These are phyloP conservation scores for Cucurbita moschata DNA, from an alignment of 306 rosid genomes.

Conservation along the genomic window DNA sequence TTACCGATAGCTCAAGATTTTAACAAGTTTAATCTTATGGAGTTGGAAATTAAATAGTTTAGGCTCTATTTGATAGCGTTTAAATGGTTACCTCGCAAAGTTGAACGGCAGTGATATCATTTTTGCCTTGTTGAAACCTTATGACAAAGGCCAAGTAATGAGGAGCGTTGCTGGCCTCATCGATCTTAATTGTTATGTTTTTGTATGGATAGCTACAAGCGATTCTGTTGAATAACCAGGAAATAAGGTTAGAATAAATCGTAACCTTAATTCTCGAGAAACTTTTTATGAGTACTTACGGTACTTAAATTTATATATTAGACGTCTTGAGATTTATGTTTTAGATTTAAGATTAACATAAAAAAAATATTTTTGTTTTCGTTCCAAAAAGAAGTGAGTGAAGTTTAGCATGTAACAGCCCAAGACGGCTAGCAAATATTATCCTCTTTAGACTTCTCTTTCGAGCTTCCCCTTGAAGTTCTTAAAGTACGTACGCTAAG, in stretches of 20 bases:
- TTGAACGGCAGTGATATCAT: slow-evolving; percentile 78
- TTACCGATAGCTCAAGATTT: background rate
- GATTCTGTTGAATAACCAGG: slow-evolving; percentile 28
- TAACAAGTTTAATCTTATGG: background rate
- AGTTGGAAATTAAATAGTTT: background rate
- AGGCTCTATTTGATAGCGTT: background rate
- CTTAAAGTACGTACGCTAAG: too few species aligned
- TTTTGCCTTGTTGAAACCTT: slow-evolving; percentile 77
- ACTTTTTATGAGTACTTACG: background rate
- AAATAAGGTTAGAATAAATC: background rate
- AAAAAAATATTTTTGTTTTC: too few species aligned
- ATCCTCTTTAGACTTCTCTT: too few species aligned
- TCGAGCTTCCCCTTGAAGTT: too few species aligned
- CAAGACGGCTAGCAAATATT: too few species aligned
- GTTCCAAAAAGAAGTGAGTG: too few species aligned
- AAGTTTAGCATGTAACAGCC: too few species aligned
- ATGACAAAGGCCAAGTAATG: slow-evolving; percentile 66
- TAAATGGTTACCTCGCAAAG: slow-evolving; percentile 55
- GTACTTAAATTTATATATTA: too few species aligned
- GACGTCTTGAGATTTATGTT: too few species aligned
- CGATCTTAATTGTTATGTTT: slow-evolving; percentile 64
- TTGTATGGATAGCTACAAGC: slow-evolving; percentile 75
- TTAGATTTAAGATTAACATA: too few species aligned
- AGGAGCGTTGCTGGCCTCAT: slow-evolving; percentile 59
- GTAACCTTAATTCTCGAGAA: too few species aligned